Percentiles rank a stretch among this genome's conserved stretches.
Conservation (phyloP, 805 yeast genomes). For the Candida berthetii region DNA sequence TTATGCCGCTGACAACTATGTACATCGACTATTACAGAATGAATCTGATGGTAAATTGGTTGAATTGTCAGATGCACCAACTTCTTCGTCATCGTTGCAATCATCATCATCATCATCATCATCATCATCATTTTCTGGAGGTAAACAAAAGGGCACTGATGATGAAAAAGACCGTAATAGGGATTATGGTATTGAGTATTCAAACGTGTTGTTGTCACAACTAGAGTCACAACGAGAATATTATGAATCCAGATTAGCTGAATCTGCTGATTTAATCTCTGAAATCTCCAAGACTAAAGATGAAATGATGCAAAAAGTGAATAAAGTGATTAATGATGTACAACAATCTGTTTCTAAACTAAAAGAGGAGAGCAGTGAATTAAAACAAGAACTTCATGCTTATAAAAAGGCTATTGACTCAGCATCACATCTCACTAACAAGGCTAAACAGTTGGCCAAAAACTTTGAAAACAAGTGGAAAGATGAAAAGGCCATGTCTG, state of each 20-base stretch:
- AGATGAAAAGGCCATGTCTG: slow-evolving; percentile 43
- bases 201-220: slow-evolving; percentile 72
- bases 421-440: slow-evolving; percentile 8
- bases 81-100: not conserved
- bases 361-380: slow-evolving; percentile 4
- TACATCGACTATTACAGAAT: slow-evolving; percentile 78
- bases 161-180: slow-evolving; percentile 35
- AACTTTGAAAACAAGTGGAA: slow-evolving; percentile 27
- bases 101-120: not conserved
- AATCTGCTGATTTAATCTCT: slow-evolving; percentile 21
- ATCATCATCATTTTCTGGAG: not conserved
- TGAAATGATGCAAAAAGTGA: slow-evolving; percentile 11
- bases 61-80: slow-evolving; percentile 38
- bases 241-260: slow-evolving; percentile 51
- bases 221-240: slow-evolving; percentile 81
- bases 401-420: not conserved
- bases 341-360: slow-evolving; percentile 2
- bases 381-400: not conserved
- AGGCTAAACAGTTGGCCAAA: slow-evolving; percentile 15
- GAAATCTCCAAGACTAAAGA: slow-evolving; percentile 21
- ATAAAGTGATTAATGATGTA: slow-evolving; percentile 9
- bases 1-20: slow-evolving; percentile 86
- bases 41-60: slow-evolving; percentile 87
- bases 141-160: not conserved
- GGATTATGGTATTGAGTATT: slow-evolving; percentile 71